These are phyloP conservation scores for Silybum marianum DNA, from an alignment of 129 eudicot species.

Conservation along the genomic window DNA sequence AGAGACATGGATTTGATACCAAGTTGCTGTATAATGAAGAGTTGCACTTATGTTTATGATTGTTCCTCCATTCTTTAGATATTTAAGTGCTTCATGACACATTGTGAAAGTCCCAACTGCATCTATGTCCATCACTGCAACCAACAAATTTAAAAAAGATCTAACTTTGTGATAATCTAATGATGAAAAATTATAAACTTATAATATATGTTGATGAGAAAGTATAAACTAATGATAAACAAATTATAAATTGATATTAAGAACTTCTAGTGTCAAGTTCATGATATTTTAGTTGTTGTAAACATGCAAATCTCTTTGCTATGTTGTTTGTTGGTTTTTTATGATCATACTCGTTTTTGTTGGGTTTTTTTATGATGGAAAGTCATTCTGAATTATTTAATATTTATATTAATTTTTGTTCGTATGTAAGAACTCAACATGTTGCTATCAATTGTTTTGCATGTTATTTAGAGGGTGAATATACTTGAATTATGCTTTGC, in stretches of 20 bases:
- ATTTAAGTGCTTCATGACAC: constrained; percentile 54
- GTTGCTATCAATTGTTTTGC: background rate
- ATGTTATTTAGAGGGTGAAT: background rate
- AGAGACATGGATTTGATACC: constrained; percentile 64
- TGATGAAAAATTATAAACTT: background rate
- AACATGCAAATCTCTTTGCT: background rate
- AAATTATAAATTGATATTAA: background rate
- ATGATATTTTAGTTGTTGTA: too few relatives aligned
- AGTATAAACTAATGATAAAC: background rate
- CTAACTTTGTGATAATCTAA: background rate
- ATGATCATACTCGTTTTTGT: background rate
- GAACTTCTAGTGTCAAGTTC: background rate
- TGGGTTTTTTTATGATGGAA: background rate
- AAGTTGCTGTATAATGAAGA: constrained; percentile 57
- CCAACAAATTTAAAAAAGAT: background rate
- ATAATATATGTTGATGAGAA: background rate
- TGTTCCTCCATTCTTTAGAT: constrained; percentile 49
- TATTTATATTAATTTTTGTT: background rate
- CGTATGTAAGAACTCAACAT: background rate
- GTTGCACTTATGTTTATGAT: constrained; percentile 65
- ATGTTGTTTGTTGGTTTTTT: background rate
- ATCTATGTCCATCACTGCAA: constrained; percentile 58
- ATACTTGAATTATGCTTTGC: background rate
- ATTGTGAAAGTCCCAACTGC: constrained; percentile 64
- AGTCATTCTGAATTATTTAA: too few relatives aligned